Conservation (phyloP, 2,329 filamentous ascomycete species). For the Pseudopithomyces maydicus region DNA sequence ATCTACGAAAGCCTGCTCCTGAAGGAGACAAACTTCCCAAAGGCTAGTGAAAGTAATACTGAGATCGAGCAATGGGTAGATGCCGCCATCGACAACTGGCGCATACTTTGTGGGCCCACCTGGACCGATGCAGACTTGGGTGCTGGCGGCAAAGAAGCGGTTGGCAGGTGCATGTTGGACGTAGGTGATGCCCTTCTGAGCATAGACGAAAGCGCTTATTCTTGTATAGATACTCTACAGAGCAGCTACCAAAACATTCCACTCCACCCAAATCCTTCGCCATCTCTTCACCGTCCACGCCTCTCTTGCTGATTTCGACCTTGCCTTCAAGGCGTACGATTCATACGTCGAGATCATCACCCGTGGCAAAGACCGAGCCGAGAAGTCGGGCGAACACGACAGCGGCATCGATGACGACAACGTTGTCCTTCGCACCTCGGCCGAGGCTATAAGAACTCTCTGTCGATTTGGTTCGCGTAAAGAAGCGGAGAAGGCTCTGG, state of each 20-base stretch:
- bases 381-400: constrained; percentile 73
- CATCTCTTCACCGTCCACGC: constrained; percentile 88
- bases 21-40: constrained; percentile 80
- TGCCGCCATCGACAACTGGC: constrained; percentile 84
- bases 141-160: constrained; percentile 74
- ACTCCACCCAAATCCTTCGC: constrained; percentile 86
- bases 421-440: constrained; percentile 75
- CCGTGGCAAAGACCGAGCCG: constrained; percentile 80
- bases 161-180: constrained; percentile 78
- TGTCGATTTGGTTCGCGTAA: constrained; percentile 78
- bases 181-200: constrained; percentile 38
- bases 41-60: constrained; percentile 75
- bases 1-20: constrained; percentile 81
- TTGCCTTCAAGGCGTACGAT: constrained; percentile 88
- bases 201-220: background rate
- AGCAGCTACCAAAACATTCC: constrained; percentile 90
- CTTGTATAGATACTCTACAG: constrained; percentile 76
- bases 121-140: constrained; percentile 85
- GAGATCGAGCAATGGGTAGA: constrained; percentile 84
- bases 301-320: constrained; percentile 85
- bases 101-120: constrained; percentile 74
- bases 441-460: constrained; percentile 78
- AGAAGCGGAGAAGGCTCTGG: constrained; percentile 78
- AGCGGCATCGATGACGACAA: constrained; percentile 78
- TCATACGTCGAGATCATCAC: constrained; percentile 89